These are phyloP conservation scores for Rubroshorea leprosula DNA, from an alignment of 345 rosid genomes.

Conservation along the genomic window DNA sequence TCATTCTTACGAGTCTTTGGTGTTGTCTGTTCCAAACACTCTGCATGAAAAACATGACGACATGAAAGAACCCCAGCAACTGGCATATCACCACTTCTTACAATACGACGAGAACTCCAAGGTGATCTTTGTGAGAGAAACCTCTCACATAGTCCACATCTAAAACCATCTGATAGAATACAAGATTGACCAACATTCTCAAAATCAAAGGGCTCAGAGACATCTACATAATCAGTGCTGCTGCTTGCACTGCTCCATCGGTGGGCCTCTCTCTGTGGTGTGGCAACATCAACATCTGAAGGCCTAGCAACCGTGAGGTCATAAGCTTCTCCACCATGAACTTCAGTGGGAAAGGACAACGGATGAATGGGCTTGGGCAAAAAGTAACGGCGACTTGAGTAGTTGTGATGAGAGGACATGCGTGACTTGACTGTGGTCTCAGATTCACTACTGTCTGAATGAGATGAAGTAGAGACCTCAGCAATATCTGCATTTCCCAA, in stretches of 20 bases:
- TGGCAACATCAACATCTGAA: slow-evolving; percentile 21
- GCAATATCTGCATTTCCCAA: slow-evolving; percentile 36
- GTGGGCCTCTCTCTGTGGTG: slow-evolving; percentile 33
- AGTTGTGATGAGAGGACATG: slow-evolving; percentile 35
- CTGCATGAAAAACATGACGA: slow-evolving; percentile 47
- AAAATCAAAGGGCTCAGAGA: slow-evolving; percentile 36
- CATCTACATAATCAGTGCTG: slow-evolving; percentile 35
- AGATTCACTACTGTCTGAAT: slow-evolving; percentile 47
- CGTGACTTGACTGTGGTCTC: slow-evolving; percentile 34
- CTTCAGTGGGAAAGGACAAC: slow-evolving; percentile 32
- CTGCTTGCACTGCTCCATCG: slow-evolving; percentile 54
- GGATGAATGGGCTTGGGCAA: slow-evolving; percentile 60
- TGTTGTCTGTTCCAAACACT: slow-evolving; percentile 51
- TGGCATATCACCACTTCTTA: slow-evolving; percentile 48
- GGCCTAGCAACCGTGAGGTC: slow-evolving; percentile 15
- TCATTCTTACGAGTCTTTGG: slow-evolving; percentile 36
- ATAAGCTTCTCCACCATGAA: slow-evolving; percentile 24
- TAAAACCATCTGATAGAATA: slow-evolving; percentile 26
- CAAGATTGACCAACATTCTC: slow-evolving; percentile 21
- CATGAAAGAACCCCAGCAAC: slow-evolving; percentile 52
- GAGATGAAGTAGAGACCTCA: slow-evolving; percentile 34
- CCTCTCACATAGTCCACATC: slow-evolving; percentile 46
- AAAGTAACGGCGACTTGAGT: slow-evolving; percentile 38
- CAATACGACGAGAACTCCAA: slow-evolving; percentile 45
- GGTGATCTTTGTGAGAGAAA: slow-evolving; percentile 52